These are phyloP conservation scores for Fusarium denticulatum DNA, from an alignment of 2,329 filamentous ascomycete species.

Conservation along the genomic window DNA sequence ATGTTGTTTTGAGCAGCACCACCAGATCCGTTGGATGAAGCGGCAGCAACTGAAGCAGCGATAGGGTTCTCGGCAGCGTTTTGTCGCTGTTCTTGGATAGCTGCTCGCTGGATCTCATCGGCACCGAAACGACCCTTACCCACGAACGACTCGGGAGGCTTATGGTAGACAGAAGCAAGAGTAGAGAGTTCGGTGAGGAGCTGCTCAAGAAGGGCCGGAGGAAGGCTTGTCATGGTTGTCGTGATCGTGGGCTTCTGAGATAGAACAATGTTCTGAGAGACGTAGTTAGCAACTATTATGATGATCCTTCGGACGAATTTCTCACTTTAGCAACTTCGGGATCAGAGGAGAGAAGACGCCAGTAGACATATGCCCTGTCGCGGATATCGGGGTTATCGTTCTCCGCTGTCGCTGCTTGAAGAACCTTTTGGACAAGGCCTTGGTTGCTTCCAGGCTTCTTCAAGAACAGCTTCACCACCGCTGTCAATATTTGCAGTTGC, in stretches of 20 bases:
- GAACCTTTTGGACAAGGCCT: slow-evolving; percentile 89
- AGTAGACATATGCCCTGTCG: slow-evolving; percentile 97
- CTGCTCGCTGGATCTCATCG: slow-evolving; percentile 92
- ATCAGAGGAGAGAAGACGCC: slow-evolving; percentile 93
- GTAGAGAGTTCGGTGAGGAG: slow-evolving; percentile 94
- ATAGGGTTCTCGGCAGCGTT: slow-evolving; percentile 94
- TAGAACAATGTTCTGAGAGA: slow-evolving; percentile 77
- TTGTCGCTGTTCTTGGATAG: slow-evolving; percentile 94
- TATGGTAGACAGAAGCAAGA: slow-evolving; percentile 97
- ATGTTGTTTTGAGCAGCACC: slow-evolving; percentile 75
- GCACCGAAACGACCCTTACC: slow-evolving; percentile 94
- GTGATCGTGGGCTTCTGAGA: slow-evolving; percentile 95
- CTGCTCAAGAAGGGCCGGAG: slow-evolving; percentile 83
- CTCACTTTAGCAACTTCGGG: slow-evolving; percentile 85
- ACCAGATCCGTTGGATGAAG: slow-evolving; percentile 71
- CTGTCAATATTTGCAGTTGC: slow-evolving; percentile 97
- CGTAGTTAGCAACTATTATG: background rate
- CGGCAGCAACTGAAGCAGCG: slow-evolving; percentile 81
- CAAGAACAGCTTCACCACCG: slow-evolving; percentile 95
- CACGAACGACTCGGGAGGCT: slow-evolving; percentile 96
- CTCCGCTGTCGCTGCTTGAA: slow-evolving; percentile 91
- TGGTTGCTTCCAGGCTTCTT: slow-evolving; percentile 96
- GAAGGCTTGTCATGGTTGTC: slow-evolving; percentile 91
- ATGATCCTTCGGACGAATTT: background rate
- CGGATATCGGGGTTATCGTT: slow-evolving; percentile 98